phyloP scores from a whole-genome alignment of 2,329 filamentous ascomycete genomes.

The Colletotrichum acutatum region DNA sequence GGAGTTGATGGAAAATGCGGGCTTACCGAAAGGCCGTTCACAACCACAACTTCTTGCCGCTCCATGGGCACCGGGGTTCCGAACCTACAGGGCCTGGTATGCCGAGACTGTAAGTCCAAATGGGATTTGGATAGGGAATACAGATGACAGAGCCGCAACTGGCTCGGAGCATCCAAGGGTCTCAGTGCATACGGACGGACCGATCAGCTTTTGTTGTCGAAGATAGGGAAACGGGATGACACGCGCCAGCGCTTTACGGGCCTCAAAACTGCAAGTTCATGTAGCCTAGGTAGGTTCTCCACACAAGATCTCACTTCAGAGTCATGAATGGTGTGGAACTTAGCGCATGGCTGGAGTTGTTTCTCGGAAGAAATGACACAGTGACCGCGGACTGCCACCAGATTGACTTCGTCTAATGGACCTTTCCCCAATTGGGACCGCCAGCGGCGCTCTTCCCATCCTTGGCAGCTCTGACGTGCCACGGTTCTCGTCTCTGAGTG shows the following conservation, averaged over 20 bases:
- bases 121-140: not conserved
- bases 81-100: not conserved
- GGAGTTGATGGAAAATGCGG: not conserved
- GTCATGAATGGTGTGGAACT: not conserved
- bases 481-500: not conserved
- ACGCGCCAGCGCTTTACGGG: not conserved
- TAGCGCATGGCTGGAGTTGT: slow-evolving; percentile 1
- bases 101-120: not conserved
- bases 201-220: not conserved
- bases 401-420: not conserved
- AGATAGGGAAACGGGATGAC: not conserved
- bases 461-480: not conserved
- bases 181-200: not conserved
- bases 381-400: not conserved
- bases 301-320: not conserved
- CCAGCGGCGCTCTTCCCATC: not conserved
- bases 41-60: slow-evolving; percentile 10
- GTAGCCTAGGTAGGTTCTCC: not conserved
- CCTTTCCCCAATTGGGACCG: not conserved
- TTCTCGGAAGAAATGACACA: not conserved
- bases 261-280: not conserved
- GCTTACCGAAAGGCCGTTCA: slow-evolving; percentile 31
- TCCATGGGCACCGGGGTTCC: not conserved
- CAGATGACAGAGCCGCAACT: not conserved
- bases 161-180: not conserved